Conservation (phyloP, 1,139 yeast species). For the Neolecta irregularis region DNA sequence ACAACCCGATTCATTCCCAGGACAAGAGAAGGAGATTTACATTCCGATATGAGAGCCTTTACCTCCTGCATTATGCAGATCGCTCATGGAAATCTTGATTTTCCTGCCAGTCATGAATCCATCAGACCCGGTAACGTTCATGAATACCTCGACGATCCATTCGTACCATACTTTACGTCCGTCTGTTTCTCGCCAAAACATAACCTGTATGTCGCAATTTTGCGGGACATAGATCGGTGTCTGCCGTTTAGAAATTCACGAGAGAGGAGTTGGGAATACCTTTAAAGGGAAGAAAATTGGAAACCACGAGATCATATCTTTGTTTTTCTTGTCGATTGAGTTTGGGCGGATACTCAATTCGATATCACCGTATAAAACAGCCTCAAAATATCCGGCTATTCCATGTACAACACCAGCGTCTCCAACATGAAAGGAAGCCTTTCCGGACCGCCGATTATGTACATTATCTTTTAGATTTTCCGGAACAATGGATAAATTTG, state of each 20-base stretch:
- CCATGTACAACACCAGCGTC: conserved; percentile 50
- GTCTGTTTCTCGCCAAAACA: conserved; percentile 31
- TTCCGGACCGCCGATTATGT: conserved; percentile 23
- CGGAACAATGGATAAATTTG: conserved; percentile 18
- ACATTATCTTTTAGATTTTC: conserved; percentile 14
- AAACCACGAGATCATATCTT: conserved; percentile 49
- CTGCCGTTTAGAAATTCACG: conserved; percentile 21
- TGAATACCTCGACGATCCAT: conserved; percentile 47
- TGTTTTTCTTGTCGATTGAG: conserved; percentile 31
- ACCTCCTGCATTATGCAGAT: conserved; percentile 33
- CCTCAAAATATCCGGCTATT: conserved; percentile 57
- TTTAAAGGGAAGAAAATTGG: conserved; percentile 55
- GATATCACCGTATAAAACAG: conserved; percentile 45
- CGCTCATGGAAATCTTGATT: conserved; percentile 31
- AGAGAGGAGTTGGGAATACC: conserved; percentile 3
- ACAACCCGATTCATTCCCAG: no score
- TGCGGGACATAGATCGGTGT: conserved; percentile 37
- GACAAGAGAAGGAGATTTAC: no score
- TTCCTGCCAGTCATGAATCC: conserved; percentile 18
- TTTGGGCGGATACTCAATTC: conserved; percentile 42
- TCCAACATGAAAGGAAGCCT: conserved; percentile 27
- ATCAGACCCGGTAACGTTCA: conserved; percentile 23
- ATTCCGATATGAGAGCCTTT: conserved; percentile 24
- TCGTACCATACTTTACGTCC: conserved; percentile 49
- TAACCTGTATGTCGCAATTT: conserved; percentile 37